phyloP scores from a whole-genome alignment of 2,329 filamentous ascomycete genomes.

The Xylaria sp. region DNA sequence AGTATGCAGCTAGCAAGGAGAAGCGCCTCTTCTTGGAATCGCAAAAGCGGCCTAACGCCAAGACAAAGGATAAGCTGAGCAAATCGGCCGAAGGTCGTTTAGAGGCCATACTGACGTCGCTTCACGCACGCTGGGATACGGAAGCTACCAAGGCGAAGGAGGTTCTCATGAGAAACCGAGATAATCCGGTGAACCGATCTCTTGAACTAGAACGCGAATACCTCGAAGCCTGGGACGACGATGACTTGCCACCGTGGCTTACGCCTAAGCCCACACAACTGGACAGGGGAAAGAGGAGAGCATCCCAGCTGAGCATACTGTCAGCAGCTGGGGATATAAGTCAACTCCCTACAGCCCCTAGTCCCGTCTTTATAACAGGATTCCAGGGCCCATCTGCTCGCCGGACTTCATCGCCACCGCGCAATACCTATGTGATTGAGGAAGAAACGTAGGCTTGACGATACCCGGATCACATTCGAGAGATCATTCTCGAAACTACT shows the following conservation, averaged over 20 bases:
- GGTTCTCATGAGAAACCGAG: constrained; percentile 34
- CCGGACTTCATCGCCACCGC: constrained; percentile 9
- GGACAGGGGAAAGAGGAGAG: constrained; percentile 16
- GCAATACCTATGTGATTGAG: constrained; percentile 27
- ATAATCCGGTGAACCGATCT: constrained; percentile 25
- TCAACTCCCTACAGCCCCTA: background rate
- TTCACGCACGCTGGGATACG: constrained; percentile 36
- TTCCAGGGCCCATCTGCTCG: background rate
- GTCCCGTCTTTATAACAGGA: background rate
- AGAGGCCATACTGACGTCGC: constrained; percentile 33
- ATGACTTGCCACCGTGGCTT: constrained; percentile 34
- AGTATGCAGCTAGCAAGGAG: constrained; percentile 38
- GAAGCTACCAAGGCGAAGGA: constrained; percentile 33
- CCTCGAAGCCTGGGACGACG: constrained; percentile 39
- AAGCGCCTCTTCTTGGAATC: constrained; percentile 32
- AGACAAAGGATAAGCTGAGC: constrained; percentile 28
- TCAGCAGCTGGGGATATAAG: constrained; percentile 9
- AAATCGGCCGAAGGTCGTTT: constrained; percentile 38
- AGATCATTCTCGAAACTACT: background rate
- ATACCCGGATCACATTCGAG: background rate
- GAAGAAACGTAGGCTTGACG: constrained; percentile 18
- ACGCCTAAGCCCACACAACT: constrained; percentile 11
- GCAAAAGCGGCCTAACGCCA: constrained; percentile 23
- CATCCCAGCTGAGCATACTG: constrained; percentile 5
- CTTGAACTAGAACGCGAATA: constrained; percentile 36